Evolutionary conservation across 768 basidiomycete genomes (phyloP).

Genomic region (Rhizopogon vinicolor): DNA sequence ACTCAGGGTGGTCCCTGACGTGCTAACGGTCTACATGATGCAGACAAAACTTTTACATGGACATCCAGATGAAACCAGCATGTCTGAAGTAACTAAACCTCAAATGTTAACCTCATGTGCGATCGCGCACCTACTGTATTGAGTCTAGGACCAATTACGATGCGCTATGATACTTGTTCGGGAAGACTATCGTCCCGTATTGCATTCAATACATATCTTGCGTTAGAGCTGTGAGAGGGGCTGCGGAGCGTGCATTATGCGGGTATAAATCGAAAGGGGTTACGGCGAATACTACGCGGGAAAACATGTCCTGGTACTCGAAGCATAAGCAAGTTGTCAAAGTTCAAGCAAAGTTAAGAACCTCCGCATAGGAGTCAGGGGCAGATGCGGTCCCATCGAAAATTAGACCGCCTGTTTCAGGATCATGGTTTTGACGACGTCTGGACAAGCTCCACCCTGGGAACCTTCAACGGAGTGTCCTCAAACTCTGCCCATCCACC

Average conservation of each 20-base stretch:
- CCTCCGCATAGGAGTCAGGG: neutral
- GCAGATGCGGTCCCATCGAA: neutral
- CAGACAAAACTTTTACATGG: neutral
- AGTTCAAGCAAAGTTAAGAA: neutral
- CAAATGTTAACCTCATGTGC: too few relatives aligned
- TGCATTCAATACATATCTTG: neutral
- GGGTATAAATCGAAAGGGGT: neutral
- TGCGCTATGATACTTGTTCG: neutral
- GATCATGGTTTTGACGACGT: neutral
- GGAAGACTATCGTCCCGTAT: neutral
- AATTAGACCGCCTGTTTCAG: neutral
- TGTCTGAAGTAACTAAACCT: too few relatives aligned
- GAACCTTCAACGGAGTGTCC: slow-evolving; percentile 48
- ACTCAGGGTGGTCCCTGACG: neutral
- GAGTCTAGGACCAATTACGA: neutral
- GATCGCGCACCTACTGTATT: too few relatives aligned
- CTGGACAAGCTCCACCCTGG: slow-evolving; percentile 34
- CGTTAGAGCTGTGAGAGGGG: neutral
- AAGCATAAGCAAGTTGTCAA: too few relatives aligned
- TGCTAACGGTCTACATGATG: neutral
- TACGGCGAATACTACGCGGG: neutral
- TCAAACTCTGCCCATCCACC: slow-evolving; percentile 65
- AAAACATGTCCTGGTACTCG: neutral
- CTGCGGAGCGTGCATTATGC: neutral
- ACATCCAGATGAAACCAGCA: neutral